Evolutionary conservation across 129 eudicot genomes (phyloP).

Genomic region (Saussurea involucrata): DNA sequence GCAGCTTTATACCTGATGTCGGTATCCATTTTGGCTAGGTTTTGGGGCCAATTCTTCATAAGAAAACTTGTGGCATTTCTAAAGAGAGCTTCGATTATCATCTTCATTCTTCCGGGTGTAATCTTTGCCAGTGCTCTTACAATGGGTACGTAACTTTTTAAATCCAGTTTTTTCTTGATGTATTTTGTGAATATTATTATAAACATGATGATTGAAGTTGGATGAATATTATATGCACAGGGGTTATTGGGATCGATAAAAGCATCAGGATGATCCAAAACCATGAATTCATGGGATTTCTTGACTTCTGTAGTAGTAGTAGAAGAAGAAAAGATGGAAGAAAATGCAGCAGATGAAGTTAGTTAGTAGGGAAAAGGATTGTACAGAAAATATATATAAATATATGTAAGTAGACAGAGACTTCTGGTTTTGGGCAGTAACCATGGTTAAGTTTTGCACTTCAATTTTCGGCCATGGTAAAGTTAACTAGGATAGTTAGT

Average conservation of each 20-base stretch:
- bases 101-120: slow-evolving; percentile 86
- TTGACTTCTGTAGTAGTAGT: slow-evolving; percentile 50
- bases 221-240: slow-evolving; percentile 30
- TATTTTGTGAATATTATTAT: background rate
- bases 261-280: slow-evolving; percentile 68
- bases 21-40: slow-evolving; percentile 75
- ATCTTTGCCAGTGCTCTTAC: slow-evolving; percentile 86
- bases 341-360: background rate
- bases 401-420: too few relatives aligned
- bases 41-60: slow-evolving; percentile 79
- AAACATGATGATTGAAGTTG: background rate
- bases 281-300: slow-evolving; percentile 93
- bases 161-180: background rate
- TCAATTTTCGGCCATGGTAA: background rate
- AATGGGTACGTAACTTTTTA: slow-evolving; percentile 64
- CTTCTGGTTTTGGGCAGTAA: too few relatives aligned
- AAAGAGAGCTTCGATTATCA: slow-evolving; percentile 74
- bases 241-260: slow-evolving; percentile 71
- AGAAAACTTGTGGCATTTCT: slow-evolving; percentile 69
- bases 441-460: slow-evolving; percentile 1
- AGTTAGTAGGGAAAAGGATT: background rate
- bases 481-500: background rate
- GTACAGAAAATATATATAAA: slow-evolving; percentile 1
- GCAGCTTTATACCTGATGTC: slow-evolving; percentile 85
- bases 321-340: background rate